Base-by-base conservation (phyloP, 352 stramenopile genomes). In the Globisporangium perplexum region DNA sequence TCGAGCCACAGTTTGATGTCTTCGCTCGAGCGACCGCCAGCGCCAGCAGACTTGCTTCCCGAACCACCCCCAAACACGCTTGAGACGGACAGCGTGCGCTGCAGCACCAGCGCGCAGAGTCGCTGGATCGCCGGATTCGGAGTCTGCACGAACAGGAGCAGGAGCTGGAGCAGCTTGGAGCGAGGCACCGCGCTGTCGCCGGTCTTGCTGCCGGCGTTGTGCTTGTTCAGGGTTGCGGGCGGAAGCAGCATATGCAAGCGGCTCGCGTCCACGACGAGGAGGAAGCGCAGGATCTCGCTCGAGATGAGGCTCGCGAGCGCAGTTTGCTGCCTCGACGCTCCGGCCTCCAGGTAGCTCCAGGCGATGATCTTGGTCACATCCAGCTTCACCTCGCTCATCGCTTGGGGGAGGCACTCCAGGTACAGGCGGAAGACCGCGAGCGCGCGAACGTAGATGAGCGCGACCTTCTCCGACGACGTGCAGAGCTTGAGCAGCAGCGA, bases 311-410 rank as follows among this genome's bases (percentile, higher is more conserved):
- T 72, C 23, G 69, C 65, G 53, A 89, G 66, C 14, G 68, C 63
- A 10, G n/a, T 24, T 20, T 30, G 60, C 39, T n/a, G 55, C 23
- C 38, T 22, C 4, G 28, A n/a, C 7, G 30, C 46, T 10, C 47
- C 43, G 22, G n/a, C 35, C 22, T 83, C 62, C 15, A 92, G 63
- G 35, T 73, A 73, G 17, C 67, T 60, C 74, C 76, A 91, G 0
- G 62, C 60, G 3, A 93, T 57, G n/a, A 88, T 68, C 66, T 95
- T 95, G 12, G 85, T 84, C 23, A 93, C 83, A 61, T 95, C 85
- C 36, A 88, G 69, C 60, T 95, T 95, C 11, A 88, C 71, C 31
- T 95, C 85, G 30, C 69, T 69, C 80, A 91, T 95, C 2, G 71
- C 57, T 14, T 86, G 68, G 1, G 83, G 81, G 10, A 95, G 60